Evolutionary conservation across 306 rosid species (phyloP).

Genomic region (Cicer cuneatum): DNA sequence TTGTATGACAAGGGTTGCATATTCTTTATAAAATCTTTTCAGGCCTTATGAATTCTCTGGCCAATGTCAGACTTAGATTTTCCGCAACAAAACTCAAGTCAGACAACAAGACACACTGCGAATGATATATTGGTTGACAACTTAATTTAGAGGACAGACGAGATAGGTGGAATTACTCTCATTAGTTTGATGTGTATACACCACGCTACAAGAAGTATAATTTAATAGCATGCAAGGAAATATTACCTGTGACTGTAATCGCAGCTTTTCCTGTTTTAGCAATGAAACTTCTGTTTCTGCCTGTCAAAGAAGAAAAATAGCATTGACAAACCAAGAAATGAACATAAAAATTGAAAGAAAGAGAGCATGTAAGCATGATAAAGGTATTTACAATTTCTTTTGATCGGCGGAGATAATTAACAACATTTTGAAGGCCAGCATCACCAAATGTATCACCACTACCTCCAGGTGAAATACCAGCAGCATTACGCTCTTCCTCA

Average conservation of each 20-base stretch:
- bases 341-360: slow-evolving; percentile 7
- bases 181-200: background rate
- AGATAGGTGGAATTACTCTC: background rate
- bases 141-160: background rate
- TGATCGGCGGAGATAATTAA: slow-evolving; percentile 82
- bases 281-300: slow-evolving; percentile 91
- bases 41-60: no score
- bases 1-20: background rate
- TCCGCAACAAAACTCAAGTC: background rate
- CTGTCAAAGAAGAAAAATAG: slow-evolving; percentile 54
- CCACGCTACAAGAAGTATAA: background rate
- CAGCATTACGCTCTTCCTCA: slow-evolving; percentile 78
- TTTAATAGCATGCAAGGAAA: background rate
- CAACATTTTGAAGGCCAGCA: slow-evolving; percentile 75
- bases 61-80: background rate
- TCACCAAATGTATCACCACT: slow-evolving; percentile 55
- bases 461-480: slow-evolving; percentile 67
- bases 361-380: slow-evolving; percentile 22
- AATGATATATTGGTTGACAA: background rate
- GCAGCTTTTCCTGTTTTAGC: slow-evolving; percentile 83
- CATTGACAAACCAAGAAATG: slow-evolving; percentile 27
- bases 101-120: background rate
- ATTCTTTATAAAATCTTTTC: no score
- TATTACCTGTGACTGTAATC: slow-evolving; percentile 84
- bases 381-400: slow-evolving; percentile 81